A percentile compares a stretch with the other conserved stretches of the same genome.
Evolutionary conservation across 1,284 basidiomycete genomes (phyloP).

Genomic region (Cutaneotrichosporon cyanovorans): DNA sequence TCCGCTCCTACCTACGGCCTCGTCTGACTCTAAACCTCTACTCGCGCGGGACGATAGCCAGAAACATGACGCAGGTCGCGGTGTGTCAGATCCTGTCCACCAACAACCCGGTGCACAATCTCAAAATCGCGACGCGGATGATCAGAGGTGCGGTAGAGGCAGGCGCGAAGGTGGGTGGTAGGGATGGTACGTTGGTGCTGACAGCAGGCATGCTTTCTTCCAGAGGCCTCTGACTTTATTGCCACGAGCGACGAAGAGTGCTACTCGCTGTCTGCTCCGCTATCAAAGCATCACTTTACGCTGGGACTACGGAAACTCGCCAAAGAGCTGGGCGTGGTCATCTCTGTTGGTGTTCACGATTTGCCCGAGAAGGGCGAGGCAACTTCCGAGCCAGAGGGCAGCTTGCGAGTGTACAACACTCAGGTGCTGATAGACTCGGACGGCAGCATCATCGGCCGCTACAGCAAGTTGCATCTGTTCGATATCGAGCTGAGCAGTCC

Average conservation of each 20-base stretch:
- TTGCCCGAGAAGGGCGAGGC: constrained; percentile 35
- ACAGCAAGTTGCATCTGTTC: constrained; percentile 51
- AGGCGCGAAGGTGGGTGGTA: constrained; percentile 40
- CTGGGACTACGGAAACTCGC: constrained; percentile 44
- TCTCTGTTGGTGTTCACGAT: constrained; percentile 50
- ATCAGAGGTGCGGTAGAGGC: constrained; percentile 43
- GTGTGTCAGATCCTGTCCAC: constrained; percentile 37
- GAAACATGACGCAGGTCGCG: constrained; percentile 23
- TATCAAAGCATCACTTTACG: constrained; percentile 29
- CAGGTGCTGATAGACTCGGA: constrained; percentile 46
- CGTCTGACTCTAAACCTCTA: too few relatives aligned
- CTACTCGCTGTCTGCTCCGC: constrained; percentile 27
- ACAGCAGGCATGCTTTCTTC: constrained; percentile 45
- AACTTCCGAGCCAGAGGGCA: constrained; percentile 19
- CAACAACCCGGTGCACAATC: constrained; percentile 38
- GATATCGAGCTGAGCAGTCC: constrained; percentile 51
- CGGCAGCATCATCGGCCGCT: constrained; percentile 43
- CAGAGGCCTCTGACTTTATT: constrained; percentile 52
- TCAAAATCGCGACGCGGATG: constrained; percentile 36
- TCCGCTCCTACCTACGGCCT: too few relatives aligned
- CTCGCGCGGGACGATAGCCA: too few relatives aligned
- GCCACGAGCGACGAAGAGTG: constrained; percentile 39
- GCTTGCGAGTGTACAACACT: constrained; percentile 47
- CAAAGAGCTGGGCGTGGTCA: constrained; percentile 39
- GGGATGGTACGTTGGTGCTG: background rate